These are phyloP conservation scores for Termitomyces sp. DNA, from an alignment of 768 basidiomycete genomes.

Conservation along the genomic window DNA sequence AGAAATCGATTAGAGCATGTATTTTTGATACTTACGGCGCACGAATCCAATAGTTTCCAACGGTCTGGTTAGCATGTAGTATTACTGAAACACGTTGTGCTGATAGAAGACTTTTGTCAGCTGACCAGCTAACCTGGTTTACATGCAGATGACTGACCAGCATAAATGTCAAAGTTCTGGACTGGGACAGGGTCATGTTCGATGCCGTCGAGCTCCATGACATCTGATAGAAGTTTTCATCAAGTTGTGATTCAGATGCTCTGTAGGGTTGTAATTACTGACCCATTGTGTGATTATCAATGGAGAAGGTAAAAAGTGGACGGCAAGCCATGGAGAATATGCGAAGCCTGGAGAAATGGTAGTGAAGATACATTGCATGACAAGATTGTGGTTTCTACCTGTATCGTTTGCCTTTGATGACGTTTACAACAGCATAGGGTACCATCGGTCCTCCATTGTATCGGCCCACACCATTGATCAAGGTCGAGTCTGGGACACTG, in stretches of 20 bases:
- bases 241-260: neutral
- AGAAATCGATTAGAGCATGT: neutral
- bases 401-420: constrained; percentile 35
- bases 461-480: constrained; percentile 41
- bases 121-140: neutral
- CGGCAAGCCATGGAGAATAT: constrained; percentile 40
- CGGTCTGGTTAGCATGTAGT: constrained; percentile 34
- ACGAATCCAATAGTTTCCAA: constrained; percentile 41
- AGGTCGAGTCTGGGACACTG: constrained; percentile 30
- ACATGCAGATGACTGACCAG: constrained; percentile 19
- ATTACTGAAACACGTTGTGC: constrained; percentile 33
- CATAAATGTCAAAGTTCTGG: constrained; percentile 36
- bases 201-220: constrained; percentile 34
- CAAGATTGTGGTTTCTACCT: constrained; percentile 18
- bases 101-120: neutral
- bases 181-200: constrained; percentile 32
- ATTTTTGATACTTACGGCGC: constrained; percentile 11
- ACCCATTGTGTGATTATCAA: constrained; percentile 29
- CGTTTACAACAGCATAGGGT: constrained; percentile 37
- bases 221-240: neutral
- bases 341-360: constrained; percentile 23
- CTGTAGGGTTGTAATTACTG: neutral
- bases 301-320: constrained; percentile 31
- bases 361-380: neutral
- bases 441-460: constrained; percentile 33